Base-by-base conservation (phyloP, 768 basidiomycete genomes). In the Lactarius hatsudake region DNA sequence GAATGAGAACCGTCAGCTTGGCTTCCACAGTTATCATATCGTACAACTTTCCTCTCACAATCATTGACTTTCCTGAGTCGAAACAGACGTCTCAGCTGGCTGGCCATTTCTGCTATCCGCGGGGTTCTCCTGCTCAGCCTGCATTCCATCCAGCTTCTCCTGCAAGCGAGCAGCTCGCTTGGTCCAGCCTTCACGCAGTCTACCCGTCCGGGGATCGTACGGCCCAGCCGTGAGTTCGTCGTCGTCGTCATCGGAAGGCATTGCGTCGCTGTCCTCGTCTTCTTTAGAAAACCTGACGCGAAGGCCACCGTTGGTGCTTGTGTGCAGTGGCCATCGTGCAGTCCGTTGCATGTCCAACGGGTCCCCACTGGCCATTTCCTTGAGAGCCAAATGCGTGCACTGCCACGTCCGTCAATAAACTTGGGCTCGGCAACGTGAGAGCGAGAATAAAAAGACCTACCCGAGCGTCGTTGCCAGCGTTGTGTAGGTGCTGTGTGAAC, bases 381-480 rank as follows among this genome's bases (percentile, higher is more conserved):
- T 83, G 74, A 91, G 74, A 15, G 86, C 85, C 55, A 84, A 75
- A 64, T 94, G 78, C 1, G 91, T 93, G 71, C 86, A 91, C 93
- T 94, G 70, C 45, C 58, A 5, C 56, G 30, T 9, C 1, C 20
- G 42, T 60, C 8, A 42, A 43, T 34, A 36, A 5, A 28, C 26
- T 7, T 15, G 17, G 9, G 34, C 9, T 18, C 53, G 26, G 38
- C 12, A 43, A 32, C 36, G 26, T 3, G 32, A 36, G 15, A 38
- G 12, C 12, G 3, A 3, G 12, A 38, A 13, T 28, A 38, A 38
- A 32, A 38, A 38, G 3, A 1, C 36, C 87, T 71, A 93, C 93
- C 74, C 89, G 82, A 1, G 93, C 92, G 74, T 94, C 91, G 72
- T 94, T 94, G 0, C 92, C 93, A 1, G 91, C 92, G 72, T 95